These are phyloP conservation scores for Brassica juncea DNA, from an alignment of 345 rosid species.

Conservation along the genomic window DNA sequence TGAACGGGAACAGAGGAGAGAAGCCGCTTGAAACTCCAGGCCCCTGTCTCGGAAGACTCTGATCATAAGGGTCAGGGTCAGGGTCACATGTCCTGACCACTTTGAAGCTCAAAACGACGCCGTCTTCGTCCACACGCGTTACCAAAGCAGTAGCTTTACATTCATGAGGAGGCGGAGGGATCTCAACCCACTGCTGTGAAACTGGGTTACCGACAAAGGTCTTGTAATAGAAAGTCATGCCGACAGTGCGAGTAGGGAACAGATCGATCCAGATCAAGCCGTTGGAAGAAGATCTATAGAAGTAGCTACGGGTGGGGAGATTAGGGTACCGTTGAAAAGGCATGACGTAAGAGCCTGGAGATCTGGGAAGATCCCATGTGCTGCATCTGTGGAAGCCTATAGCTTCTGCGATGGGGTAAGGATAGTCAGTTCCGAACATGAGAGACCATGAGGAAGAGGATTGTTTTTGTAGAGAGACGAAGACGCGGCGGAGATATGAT, in stretches of 20 bases:
- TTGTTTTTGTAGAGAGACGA: too few relatives aligned
- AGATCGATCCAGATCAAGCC: background rate
- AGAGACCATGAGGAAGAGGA: background rate
- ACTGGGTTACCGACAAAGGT: slow-evolving; percentile 14
- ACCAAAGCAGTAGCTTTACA: background rate
- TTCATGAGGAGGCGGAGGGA: background rate
- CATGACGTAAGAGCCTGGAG: background rate
- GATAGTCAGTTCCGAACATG: background rate
- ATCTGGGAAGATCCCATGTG: background rate
- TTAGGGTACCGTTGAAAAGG: background rate
- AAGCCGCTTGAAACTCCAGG: slow-evolving; percentile 8
- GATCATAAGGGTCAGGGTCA: too few relatives aligned
- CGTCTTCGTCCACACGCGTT: slow-evolving; percentile 1
- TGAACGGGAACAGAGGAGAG: background rate
- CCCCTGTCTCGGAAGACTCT: background rate
- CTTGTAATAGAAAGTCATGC: background rate
- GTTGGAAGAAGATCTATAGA: background rate
- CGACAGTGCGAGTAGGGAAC: background rate
- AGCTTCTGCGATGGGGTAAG: background rate
- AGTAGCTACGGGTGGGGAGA: background rate
- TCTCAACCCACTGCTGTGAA: slow-evolving; percentile 16
- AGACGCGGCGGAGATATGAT: too few relatives aligned
- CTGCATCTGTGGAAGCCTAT: background rate
- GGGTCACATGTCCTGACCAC: slow-evolving; percentile 1
- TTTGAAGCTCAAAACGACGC: slow-evolving; percentile 12